Percentiles rank a stretch among this genome's conserved stretches.
Conservation (phyloP, 495 filamentous ascomycete genomes). For the Aspergillus indologenus region DNA sequence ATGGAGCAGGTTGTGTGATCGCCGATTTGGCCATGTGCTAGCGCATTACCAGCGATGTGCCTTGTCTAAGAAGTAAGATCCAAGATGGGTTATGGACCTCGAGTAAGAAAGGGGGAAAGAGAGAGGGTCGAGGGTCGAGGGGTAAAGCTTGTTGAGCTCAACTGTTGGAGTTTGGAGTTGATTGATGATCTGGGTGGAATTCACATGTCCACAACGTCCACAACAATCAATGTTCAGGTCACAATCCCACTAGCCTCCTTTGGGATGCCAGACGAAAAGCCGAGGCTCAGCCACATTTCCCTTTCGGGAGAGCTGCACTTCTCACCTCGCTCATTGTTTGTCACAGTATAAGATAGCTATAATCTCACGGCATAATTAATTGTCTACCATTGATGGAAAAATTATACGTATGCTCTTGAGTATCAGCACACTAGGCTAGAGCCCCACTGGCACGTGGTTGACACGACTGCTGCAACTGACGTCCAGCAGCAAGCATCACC, state of each 20-base stretch:
- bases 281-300: background rate
- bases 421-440: background rate
- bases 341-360: no score
- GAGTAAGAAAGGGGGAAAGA: background rate
- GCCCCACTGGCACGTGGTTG: background rate
- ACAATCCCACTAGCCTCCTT: background rate
- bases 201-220: background rate
- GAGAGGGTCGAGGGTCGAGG: background rate
- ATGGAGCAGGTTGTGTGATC: background rate
- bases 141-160: background rate
- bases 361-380: background rate
- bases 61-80: background rate
- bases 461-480: background rate
- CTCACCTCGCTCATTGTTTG: no score
- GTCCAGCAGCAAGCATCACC: no score
- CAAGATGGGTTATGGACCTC: background rate
- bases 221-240: no score
- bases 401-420: no score
- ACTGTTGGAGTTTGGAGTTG: background rate
- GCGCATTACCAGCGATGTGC: background rate
- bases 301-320: background rate
- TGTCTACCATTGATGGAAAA: background rate
- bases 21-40: slow-evolving; percentile 8
- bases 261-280: background rate
- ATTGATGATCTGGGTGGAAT: background rate